Percentiles rank a stretch among this genome's conserved stretches.
phyloP scores from a whole-genome alignment of 208 protist species.

The Leishmania tarentolae region DNA sequence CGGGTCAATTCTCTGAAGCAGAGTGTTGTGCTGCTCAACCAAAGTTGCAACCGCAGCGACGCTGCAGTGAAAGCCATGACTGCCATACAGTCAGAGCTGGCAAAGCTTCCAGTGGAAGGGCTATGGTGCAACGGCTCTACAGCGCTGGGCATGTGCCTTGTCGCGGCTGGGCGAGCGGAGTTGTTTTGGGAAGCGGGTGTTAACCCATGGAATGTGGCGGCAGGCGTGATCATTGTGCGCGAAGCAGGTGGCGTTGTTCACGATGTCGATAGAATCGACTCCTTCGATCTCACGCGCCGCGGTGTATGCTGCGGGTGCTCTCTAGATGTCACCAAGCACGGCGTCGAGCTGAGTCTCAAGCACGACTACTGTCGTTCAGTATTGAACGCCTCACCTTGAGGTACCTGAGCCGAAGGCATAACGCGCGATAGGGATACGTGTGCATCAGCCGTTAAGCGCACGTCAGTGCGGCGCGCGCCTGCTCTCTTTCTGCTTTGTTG shows the following conservation, averaged over 20 bases:
- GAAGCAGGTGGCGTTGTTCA: constrained; percentile 91
- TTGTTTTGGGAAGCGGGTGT: constrained; percentile 82
- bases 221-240: constrained; percentile 80
- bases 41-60: constrained; percentile 54
- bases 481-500: neutral
- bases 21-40: constrained; percentile 69
- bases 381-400: constrained; percentile 4
- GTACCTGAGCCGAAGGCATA: neutral
- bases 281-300: constrained; percentile 56
- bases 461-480: neutral
- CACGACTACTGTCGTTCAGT: constrained; percentile 55
- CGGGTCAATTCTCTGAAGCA: constrained; percentile 38
- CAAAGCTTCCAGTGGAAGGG: constrained; percentile 63
- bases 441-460: neutral
- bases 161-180: constrained; percentile 76
- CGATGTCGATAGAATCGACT: constrained; percentile 69
- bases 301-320: constrained; percentile 75
- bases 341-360: constrained; percentile 57
- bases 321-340: constrained; percentile 49
- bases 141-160: constrained; percentile 89
- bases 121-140: constrained; percentile 73
- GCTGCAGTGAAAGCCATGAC: constrained; percentile 55
- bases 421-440: too few relatives aligned
- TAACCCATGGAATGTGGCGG: constrained; percentile 78
- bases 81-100: constrained; percentile 66